Evolutionary conservation across 169 alveolate genomes (phyloP).

Genomic region (Plasmodium vivax): DNA sequence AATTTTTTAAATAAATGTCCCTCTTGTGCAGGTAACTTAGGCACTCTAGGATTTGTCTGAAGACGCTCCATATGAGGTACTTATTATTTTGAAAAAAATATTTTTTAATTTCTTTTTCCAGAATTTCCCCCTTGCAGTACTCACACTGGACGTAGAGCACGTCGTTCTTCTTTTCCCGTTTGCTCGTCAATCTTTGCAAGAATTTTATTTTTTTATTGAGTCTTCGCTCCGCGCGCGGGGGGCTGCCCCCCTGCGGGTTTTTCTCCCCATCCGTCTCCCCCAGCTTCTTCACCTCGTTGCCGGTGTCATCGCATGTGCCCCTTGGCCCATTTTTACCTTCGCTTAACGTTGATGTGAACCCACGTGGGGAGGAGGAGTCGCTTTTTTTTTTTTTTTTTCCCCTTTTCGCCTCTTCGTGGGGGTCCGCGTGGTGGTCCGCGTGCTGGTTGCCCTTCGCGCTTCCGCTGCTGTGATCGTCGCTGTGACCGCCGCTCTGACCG

Average conservation of each 20-base stretch:
- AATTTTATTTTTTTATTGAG: neutral
- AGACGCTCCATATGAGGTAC: slow-evolving; percentile 52
- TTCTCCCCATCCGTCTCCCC: neutral
- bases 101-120: slow-evolving; percentile 50
- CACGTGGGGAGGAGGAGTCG: neutral
- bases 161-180: slow-evolving; percentile 5
- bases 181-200: slow-evolving; percentile 12
- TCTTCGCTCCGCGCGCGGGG: neutral
- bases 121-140: slow-evolving; percentile 55
- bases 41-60: slow-evolving; percentile 56
- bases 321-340: neutral
- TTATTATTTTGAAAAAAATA: slow-evolving; percentile 56
- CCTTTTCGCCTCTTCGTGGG: neutral
- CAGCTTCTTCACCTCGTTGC: neutral
- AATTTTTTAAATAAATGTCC: slow-evolving; percentile 44
- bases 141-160: slow-evolving; percentile 64
- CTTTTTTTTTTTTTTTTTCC: neutral
- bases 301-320: neutral
- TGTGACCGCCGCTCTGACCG: neutral
- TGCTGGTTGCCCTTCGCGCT: neutral
- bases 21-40: slow-evolving; percentile 46
- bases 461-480: too few species aligned
- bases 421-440: too few species aligned
- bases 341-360: neutral
- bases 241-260: neutral